These are phyloP conservation scores for Pseudovirgaria hyperparasitica DNA, from an alignment of 2,329 filamentous ascomycete species.

Conservation along the genomic window DNA sequence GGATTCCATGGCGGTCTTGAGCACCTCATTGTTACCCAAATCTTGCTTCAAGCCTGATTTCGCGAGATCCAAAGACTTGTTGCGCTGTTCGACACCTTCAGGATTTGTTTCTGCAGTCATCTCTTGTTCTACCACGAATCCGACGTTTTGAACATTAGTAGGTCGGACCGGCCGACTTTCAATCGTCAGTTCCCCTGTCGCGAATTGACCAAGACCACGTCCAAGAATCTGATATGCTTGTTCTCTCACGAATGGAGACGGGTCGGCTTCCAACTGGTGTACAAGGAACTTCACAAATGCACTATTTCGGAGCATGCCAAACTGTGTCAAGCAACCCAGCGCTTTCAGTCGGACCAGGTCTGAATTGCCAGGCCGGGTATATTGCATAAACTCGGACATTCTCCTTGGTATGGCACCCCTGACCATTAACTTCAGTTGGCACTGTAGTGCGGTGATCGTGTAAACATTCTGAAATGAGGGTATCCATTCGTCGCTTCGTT, in stretches of 20 bases:
- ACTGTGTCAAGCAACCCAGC: slow-evolving; percentile 43
- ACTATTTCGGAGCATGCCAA: slow-evolving; percentile 39
- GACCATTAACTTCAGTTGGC: slow-evolving; percentile 41
- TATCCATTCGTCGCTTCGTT: slow-evolving; percentile 54
- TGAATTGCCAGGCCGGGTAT: slow-evolving; percentile 46
- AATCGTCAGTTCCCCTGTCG: slow-evolving; percentile 38
- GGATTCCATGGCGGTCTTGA: slow-evolving; percentile 43
- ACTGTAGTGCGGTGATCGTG: slow-evolving; percentile 47
- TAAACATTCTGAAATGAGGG: slow-evolving; percentile 53
- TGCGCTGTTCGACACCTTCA: slow-evolving; percentile 27
- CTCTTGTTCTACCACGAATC: slow-evolving; percentile 47
- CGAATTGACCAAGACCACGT: slow-evolving; percentile 43
- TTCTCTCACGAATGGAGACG: slow-evolving; percentile 44
- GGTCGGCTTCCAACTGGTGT: slow-evolving; percentile 42
- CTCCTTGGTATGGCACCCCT: slow-evolving; percentile 40
- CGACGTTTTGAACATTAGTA: slow-evolving; percentile 24
- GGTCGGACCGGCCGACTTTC: slow-evolving; percentile 16
- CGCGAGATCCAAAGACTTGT: slow-evolving; percentile 45
- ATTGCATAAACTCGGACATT: slow-evolving; percentile 46
- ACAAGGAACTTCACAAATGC: slow-evolving; percentile 44
- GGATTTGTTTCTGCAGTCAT: slow-evolving; percentile 34
- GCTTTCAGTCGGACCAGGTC: slow-evolving; percentile 47
- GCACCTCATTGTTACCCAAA: slow-evolving; percentile 32
- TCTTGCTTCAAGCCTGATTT: slow-evolving; percentile 43
- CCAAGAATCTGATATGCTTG: slow-evolving; percentile 40